Conservation (phyloP, 2,329 filamentous ascomycete genomes). For the Trichoderma guizhouense region DNA sequence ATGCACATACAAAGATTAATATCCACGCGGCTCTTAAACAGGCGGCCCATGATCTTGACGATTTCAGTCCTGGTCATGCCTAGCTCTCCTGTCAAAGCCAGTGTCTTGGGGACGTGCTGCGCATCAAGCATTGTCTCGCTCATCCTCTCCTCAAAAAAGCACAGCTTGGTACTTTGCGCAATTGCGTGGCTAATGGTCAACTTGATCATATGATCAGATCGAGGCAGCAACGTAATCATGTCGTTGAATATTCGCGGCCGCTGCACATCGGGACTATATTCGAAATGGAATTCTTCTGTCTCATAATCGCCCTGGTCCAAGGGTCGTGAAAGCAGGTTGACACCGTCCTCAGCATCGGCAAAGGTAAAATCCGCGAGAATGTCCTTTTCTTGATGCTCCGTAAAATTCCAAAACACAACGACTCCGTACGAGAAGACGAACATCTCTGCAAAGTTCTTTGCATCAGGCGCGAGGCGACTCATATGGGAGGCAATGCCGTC, state of each 20-base stretch:
- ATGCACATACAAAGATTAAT: conserved; percentile 83
- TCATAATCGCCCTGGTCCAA: conserved; percentile 89
- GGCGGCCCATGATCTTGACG: conserved; percentile 80
- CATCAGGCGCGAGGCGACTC: conserved; percentile 63
- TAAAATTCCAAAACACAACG: conserved; percentile 98
- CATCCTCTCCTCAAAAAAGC: conserved; percentile 96
- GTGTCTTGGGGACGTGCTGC: conserved; percentile 82
- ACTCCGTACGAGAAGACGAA: conserved; percentile 97
- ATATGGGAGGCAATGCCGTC: conserved; percentile 49
- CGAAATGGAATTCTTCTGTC: conserved; percentile 97
- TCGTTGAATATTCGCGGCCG: conserved; percentile 95
- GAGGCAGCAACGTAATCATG: conserved; percentile 94
- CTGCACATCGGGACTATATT: conserved; percentile 84
- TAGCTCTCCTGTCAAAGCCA: conserved; percentile 84
- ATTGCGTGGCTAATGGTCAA: conserved; percentile 96
- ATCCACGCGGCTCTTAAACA: conserved; percentile 93
- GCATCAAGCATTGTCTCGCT: conserved; percentile 88
- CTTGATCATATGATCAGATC: conserved; percentile 97
- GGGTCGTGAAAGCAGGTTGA: conserved; percentile 71
- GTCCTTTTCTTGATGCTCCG: conserved; percentile 92
- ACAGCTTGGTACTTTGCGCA: conserved; percentile 93
- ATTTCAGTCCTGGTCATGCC: conserved; percentile 92
- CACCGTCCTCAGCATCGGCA: conserved; percentile 62
- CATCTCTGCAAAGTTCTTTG: conserved; percentile 85
- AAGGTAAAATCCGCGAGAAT: conserved; percentile 94